phyloP scores from a whole-genome alignment of 2,329 filamentous ascomycete genomes.

The Ceratocystis cacaofunesta region DNA sequence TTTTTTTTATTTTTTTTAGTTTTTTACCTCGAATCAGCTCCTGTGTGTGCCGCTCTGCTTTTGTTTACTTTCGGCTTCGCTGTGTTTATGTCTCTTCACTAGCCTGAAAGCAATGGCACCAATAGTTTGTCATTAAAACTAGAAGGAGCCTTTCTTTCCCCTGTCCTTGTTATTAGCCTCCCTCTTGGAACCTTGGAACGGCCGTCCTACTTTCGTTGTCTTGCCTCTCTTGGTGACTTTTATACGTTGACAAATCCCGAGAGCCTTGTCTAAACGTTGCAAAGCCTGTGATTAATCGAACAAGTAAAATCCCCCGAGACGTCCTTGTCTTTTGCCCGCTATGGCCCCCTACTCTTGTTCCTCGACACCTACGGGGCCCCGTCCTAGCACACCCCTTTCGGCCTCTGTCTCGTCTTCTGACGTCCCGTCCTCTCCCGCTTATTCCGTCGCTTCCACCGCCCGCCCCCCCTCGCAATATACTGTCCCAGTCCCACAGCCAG shows the following conservation, averaged over 20 bases:
- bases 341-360: not conserved
- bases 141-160: not conserved
- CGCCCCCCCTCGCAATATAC: constrained; percentile 44
- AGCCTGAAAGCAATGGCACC: too few relatives aligned
- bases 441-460: constrained; percentile 47
- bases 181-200: not conserved
- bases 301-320: not conserved
- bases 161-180: not conserved
- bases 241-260: too few relatives aligned
- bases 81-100: too few relatives aligned
- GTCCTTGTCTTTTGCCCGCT: not conserved
- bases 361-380: not conserved
- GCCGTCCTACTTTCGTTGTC: too few relatives aligned
- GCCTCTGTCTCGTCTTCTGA: constrained; percentile 24
- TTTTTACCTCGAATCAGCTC: too few relatives aligned
- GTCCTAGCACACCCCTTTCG: not conserved
- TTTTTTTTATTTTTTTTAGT: too few relatives aligned
- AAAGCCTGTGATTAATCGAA: not conserved
- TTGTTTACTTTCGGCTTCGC: not conserved
- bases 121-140: too few relatives aligned
- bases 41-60: not conserved
- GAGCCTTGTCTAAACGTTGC: too few relatives aligned
- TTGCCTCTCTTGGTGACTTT: too few relatives aligned
- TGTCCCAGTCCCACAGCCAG: constrained; percentile 46
- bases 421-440: constrained; percentile 47